phyloP scores from a whole-genome alignment of 257 asterid species.

The Solanum pinnatisectum region DNA sequence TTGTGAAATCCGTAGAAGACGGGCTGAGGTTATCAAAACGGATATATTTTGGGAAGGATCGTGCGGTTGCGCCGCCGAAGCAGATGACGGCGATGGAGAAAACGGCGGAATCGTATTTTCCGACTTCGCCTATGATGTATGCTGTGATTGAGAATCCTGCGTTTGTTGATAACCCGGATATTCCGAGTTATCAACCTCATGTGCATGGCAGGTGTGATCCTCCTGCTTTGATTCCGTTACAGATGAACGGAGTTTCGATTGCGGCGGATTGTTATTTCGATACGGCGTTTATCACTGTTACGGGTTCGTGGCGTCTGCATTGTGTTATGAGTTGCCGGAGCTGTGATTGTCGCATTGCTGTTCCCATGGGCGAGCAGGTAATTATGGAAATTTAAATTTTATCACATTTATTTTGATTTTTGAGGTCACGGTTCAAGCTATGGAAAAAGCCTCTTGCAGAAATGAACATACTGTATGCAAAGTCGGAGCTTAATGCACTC shows the following conservation, averaged over 20 bases:
- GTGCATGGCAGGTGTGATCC: constrained; percentile 92
- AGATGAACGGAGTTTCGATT: constrained; percentile 61
- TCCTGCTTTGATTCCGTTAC: constrained; percentile 90
- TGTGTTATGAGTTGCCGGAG: constrained; percentile 74
- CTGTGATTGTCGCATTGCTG: constrained; percentile 73
- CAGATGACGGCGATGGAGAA: constrained; percentile 55
- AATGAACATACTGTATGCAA: not conserved
- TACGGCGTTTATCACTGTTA: constrained; percentile 59
- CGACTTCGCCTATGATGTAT: constrained; percentile 72
- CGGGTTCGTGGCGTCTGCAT: constrained; percentile 90
- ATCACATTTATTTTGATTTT: not conserved
- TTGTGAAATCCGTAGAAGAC: constrained; percentile 77
- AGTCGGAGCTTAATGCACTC: not conserved
- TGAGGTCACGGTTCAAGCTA: not conserved
- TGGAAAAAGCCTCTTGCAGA: not conserved
- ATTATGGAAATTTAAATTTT: not conserved
- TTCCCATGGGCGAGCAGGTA: constrained; percentile 97
- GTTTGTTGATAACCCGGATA: constrained; percentile 74
- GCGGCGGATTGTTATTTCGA: constrained; percentile 58
- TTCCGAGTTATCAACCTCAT: constrained; percentile 97
- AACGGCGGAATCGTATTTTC: constrained; percentile 31
- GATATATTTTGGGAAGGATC: constrained; percentile 73
- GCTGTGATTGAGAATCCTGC: constrained; percentile 74
- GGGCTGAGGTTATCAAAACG: constrained; percentile 80
- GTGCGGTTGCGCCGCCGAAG: constrained; percentile 82